phyloP scores from a whole-genome alignment of 768 basidiomycete genomes.

The Trametes cinnabarina region DNA sequence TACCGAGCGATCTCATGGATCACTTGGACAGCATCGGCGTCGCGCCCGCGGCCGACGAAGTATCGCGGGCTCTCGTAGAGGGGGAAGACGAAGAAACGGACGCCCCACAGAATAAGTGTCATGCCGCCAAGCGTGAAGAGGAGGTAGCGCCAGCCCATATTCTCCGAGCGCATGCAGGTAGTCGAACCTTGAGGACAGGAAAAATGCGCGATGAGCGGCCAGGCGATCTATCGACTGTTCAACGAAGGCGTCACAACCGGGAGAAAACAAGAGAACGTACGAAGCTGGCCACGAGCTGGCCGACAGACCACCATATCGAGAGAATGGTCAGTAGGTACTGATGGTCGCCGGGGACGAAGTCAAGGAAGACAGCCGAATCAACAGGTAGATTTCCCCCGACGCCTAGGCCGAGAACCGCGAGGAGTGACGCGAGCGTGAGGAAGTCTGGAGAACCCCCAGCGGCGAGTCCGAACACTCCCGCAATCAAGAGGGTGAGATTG shows the following conservation, averaged over 20 bases:
- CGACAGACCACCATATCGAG: conserved; percentile 59
- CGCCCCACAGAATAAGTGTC: conserved; percentile 49
- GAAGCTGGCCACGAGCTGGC: conserved; percentile 50
- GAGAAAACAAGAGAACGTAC: conserved; percentile 26
- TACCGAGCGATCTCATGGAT: conserved; percentile 49
- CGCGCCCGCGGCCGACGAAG: conserved; percentile 52
- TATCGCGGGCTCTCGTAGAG: conserved; percentile 59
- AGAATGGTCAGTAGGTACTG: conserved; percentile 59
- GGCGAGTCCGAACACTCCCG: conserved; percentile 51
- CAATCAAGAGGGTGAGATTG: conserved; percentile 54
- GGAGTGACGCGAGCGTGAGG: conserved; percentile 45
- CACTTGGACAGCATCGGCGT: conserved; percentile 48
- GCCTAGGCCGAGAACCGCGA: conserved; percentile 46
- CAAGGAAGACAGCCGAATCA: conserved; percentile 51
- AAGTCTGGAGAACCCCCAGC: conserved; percentile 49
- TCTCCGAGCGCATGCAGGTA: conserved; percentile 41
- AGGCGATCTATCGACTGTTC: conserved; percentile 42
- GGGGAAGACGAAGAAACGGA: conserved; percentile 52
- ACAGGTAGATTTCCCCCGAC: conserved; percentile 61
- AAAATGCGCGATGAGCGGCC: conserved; percentile 57
- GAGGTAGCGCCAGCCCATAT: conserved; percentile 68
- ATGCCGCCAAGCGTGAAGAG: conserved; percentile 52
- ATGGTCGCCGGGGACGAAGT: conserved; percentile 51
- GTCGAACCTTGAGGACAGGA: conserved; percentile 41
- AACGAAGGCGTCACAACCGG: not conserved